Evolutionary conservation across 441 rosid species (phyloP).

Genomic region (Flueggea neowawraea): DNA sequence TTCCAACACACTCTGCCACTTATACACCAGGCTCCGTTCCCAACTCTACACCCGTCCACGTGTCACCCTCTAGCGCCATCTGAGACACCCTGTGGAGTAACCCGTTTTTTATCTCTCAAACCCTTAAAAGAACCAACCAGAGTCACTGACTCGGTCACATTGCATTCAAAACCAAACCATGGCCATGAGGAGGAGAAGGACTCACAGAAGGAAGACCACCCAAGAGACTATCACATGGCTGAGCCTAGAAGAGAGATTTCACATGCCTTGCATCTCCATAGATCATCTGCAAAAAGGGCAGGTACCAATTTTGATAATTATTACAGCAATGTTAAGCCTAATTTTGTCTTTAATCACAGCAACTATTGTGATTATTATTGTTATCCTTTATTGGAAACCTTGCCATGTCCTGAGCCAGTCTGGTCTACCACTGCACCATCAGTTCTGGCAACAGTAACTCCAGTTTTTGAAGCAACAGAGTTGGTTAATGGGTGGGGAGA

Average conservation of each 20-base stretch:
- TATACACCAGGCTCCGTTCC: no score
- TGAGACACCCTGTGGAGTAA: no score
- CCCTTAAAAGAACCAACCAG: no score
- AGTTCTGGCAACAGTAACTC: conserved; percentile 12
- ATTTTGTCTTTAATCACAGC: no score
- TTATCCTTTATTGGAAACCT: conserved; percentile 8
- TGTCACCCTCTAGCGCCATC: no score
- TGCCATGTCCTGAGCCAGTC: conserved; percentile 26
- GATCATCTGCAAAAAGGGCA: conserved; percentile 8
- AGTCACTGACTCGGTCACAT: no score
- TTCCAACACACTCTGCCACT: no score
- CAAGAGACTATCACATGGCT: conserved; percentile 19
- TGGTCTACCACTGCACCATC: conserved; percentile 36
- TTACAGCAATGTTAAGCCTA: no score
- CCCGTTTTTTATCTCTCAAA: no score
- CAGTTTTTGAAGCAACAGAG: conserved; percentile 6
- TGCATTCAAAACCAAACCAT: background rate
- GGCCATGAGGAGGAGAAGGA: conserved; percentile 16
- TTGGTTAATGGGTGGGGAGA: conserved; percentile 15
- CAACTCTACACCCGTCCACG: no score
- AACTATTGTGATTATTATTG: conserved; percentile 5
- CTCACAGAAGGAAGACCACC: conserved; percentile 10
- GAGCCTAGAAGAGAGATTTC: conserved; percentile 27
- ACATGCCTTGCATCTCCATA: conserved; percentile 26
- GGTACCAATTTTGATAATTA: background rate